Conservation (phyloP, 139 green algal genomes). For the Chlamydomonas incerta region DNA sequence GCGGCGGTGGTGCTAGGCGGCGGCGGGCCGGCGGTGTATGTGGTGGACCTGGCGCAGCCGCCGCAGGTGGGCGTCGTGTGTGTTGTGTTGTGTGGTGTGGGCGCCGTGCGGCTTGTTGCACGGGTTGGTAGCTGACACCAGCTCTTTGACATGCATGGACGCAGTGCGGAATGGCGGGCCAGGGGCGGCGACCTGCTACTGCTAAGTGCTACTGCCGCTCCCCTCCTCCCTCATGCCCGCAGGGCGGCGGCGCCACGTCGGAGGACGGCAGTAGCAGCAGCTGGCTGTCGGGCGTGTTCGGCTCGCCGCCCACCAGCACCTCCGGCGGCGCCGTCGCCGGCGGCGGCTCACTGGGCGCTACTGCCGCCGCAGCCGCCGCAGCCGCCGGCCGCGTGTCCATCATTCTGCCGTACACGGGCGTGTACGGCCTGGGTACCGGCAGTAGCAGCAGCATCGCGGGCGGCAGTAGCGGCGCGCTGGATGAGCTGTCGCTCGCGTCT, state of each 20-base stretch:
- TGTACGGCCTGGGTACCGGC: not conserved
- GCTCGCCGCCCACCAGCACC: not conserved
- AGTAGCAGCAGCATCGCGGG: no score
- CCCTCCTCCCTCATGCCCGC: not conserved
- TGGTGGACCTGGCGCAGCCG: slow-evolving; percentile 29
- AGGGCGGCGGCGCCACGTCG: not conserved
- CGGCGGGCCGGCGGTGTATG: slow-evolving; percentile 23
- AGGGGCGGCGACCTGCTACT: no score
- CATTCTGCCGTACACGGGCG: slow-evolving; percentile 27
- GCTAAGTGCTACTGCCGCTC: not conserved
- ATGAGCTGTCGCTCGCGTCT: no score
- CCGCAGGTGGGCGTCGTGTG: no score
- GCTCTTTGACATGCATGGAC: no score
- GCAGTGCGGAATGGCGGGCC: no score
- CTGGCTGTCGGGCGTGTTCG: not conserved
- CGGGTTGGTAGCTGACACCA: no score
- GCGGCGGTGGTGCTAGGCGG: slow-evolving; percentile 42
- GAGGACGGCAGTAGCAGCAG: not conserved
- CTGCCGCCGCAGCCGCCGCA: not conserved
- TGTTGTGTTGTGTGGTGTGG: no score
- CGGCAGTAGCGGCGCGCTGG: no score
- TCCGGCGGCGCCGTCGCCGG: not conserved
- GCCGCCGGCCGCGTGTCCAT: slow-evolving; percentile 16
- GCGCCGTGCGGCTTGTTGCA: no score
- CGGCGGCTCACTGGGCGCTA: not conserved